These are phyloP conservation scores for Colletotrichum simmondsii DNA, from an alignment of 2,329 filamentous ascomycete species.

Conservation along the genomic window DNA sequence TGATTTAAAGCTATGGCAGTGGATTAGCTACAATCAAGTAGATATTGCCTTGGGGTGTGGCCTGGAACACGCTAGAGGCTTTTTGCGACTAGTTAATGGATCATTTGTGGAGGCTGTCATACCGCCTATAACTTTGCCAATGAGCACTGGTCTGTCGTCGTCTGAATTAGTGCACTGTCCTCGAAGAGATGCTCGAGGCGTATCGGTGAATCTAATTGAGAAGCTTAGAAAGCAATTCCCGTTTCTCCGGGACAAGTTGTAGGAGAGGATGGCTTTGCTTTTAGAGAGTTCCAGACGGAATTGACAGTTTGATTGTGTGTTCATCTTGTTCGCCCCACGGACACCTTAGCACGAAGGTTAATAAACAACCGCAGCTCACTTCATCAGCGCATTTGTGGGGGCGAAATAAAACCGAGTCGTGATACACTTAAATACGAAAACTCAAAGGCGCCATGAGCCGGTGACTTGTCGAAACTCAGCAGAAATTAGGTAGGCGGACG, in stretches of 20 bases:
- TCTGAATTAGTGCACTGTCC: not conserved
- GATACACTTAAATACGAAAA: not conserved
- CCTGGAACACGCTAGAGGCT: no score
- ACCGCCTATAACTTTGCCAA: no score
- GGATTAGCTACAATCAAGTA: no score
- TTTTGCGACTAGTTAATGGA: no score
- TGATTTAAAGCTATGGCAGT: no score
- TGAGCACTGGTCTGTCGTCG: not conserved
- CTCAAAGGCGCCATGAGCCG: not conserved
- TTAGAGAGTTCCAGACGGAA: not conserved
- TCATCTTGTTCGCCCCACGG: not conserved
- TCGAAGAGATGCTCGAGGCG: not conserved
- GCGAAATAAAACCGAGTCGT: not conserved
- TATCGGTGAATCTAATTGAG: not conserved
- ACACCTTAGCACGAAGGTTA: not conserved
- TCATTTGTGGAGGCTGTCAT: no score
- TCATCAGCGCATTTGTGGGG: not conserved
- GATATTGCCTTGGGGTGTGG: no score
- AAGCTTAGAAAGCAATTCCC: not conserved
- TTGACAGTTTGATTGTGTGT: not conserved
- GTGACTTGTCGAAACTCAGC: not conserved
- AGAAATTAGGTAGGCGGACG: not conserved
- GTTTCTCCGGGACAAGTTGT: not conserved
- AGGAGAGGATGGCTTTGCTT: not conserved
- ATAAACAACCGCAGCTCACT: not conserved